phyloP scores from a whole-genome alignment of 2,329 filamentous ascomycete species.

The Botrytis squamosa region DNA sequence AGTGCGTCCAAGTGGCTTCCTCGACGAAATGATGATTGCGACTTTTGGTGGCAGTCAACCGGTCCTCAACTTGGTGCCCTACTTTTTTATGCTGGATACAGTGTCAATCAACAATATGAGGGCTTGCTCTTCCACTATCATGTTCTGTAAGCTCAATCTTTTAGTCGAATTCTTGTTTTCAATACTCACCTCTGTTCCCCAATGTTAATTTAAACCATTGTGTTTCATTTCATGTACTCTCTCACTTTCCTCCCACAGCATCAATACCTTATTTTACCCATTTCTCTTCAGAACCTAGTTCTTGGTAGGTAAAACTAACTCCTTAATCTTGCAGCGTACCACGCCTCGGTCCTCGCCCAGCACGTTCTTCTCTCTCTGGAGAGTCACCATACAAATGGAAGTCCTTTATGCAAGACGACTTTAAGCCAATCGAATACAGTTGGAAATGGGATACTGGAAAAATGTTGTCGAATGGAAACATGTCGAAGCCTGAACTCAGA shows the following conservation, averaged over 20 bases:
- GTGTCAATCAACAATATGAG: not conserved
- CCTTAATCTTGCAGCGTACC: not conserved
- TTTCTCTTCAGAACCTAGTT: not conserved
- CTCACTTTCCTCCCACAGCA: not conserved
- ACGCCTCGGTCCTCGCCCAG: not conserved
- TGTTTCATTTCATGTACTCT: not conserved
- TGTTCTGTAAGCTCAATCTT: not conserved
- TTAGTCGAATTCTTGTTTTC: not conserved
- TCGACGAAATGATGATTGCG: not conserved
- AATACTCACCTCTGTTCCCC: not conserved
- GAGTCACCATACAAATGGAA: conserved; percentile 4
- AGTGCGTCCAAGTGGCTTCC: not conserved
- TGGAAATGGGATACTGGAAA: conserved; percentile 9
- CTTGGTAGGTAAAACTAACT: not conserved
- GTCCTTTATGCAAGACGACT: conserved; percentile 5
- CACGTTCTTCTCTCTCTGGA: not conserved
- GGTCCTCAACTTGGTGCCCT: conserved; percentile 2
- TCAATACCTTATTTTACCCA: not conserved
- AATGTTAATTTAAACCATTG: not conserved
- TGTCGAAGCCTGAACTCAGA: conserved; percentile 6
- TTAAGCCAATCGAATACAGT: not conserved
- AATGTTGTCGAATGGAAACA: not conserved
- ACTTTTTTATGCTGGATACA: not conserved
- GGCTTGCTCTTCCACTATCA: conserved; percentile 2
- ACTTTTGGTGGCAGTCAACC: conserved; percentile 5